phyloP scores from a whole-genome alignment of 768 basidiomycete species.

The Dendrothele bispora region DNA sequence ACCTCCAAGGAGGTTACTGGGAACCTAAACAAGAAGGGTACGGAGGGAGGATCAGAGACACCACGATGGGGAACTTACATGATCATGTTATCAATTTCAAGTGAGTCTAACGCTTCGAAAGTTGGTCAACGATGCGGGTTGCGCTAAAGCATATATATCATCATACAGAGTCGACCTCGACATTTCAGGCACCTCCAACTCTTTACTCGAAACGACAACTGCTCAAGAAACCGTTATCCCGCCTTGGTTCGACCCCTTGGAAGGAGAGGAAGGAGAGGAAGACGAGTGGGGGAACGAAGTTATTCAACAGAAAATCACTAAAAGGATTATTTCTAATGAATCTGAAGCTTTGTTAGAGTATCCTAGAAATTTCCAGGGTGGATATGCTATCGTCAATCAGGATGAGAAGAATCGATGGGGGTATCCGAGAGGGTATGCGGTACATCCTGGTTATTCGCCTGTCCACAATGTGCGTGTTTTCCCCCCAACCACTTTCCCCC shows the following conservation, averaged over 20 bases:
- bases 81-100: slow-evolving; percentile 59
- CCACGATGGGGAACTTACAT: slow-evolving; percentile 43
- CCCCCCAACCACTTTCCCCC: too few relatives aligned
- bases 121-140: too few relatives aligned
- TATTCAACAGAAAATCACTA: slow-evolving; percentile 29
- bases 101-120: slow-evolving; percentile 6
- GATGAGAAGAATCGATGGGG: slow-evolving; percentile 43
- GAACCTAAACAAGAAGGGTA: neutral
- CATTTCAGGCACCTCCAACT: slow-evolving; percentile 49
- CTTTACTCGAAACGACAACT: slow-evolving; percentile 45
- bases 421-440: slow-evolving; percentile 44
- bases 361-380: slow-evolving; percentile 45
- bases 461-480: too few relatives aligned
- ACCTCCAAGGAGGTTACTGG: slow-evolving; percentile 51
- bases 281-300: slow-evolving; percentile 26
- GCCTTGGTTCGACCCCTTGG: slow-evolving; percentile 50
- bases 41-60: slow-evolving; percentile 19
- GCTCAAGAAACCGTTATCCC: slow-evolving; percentile 39
- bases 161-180: slow-evolving; percentile 48
- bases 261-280: too few relatives aligned
- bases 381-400: slow-evolving; percentile 46
- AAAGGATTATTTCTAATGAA: slow-evolving; percentile 42
- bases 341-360: slow-evolving; percentile 43
- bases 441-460: slow-evolving; percentile 53
- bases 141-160: too few relatives aligned